Evolutionary conservation across 176 grass and related monocot genomes (phyloP).

Genomic region (Cenchrus fungigraminus): DNA sequence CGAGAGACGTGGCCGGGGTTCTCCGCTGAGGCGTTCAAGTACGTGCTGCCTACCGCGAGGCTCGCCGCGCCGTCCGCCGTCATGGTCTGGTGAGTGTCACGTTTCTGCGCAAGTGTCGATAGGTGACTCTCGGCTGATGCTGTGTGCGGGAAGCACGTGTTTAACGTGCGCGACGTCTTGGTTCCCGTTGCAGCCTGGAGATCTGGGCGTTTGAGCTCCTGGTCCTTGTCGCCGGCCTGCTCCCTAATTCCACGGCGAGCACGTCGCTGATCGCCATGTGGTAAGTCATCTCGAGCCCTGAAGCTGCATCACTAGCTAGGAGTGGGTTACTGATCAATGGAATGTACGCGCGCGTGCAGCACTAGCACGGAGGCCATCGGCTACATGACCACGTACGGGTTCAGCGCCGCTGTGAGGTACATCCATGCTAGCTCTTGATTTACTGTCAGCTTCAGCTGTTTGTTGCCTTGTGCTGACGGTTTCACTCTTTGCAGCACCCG

Average conservation of each 20-base stretch:
- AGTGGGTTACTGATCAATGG: not conserved
- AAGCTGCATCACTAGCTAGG: not conserved
- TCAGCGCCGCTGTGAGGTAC: slow-evolving; percentile 80
- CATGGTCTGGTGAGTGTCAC: slow-evolving; percentile 73
- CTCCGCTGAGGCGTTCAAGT: slow-evolving; percentile 57
- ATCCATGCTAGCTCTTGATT: too few relatives aligned
- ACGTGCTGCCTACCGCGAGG: slow-evolving; percentile 62
- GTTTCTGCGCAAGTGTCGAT: too few relatives aligned
- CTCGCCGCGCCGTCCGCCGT: slow-evolving; percentile 79
- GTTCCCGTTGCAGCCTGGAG: slow-evolving; percentile 54
- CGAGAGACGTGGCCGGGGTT: slow-evolving; percentile 67
- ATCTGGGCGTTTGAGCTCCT: slow-evolving; percentile 84
- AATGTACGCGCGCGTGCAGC: slow-evolving; percentile 32
- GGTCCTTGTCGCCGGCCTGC: slow-evolving; percentile 72
- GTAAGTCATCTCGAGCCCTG: slow-evolving; percentile 39
- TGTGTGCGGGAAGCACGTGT: too few relatives aligned
- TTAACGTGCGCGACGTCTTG: too few relatives aligned
- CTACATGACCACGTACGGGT: slow-evolving; percentile 82
- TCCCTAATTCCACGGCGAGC: slow-evolving; percentile 76
- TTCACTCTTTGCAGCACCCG: slow-evolving; percentile 41
- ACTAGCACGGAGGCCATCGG: slow-evolving; percentile 75
- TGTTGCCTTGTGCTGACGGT: not conserved
- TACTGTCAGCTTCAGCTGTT: not conserved
- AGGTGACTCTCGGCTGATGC: too few relatives aligned
- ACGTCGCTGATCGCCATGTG: slow-evolving; percentile 91